Percentiles rank a stretch among this genome's conserved stretches.
These are phyloP conservation scores for Aspergillus brunneoviolaceus DNA, from an alignment of 2,329 filamentous ascomycete species.

Conservation along the genomic window DNA sequence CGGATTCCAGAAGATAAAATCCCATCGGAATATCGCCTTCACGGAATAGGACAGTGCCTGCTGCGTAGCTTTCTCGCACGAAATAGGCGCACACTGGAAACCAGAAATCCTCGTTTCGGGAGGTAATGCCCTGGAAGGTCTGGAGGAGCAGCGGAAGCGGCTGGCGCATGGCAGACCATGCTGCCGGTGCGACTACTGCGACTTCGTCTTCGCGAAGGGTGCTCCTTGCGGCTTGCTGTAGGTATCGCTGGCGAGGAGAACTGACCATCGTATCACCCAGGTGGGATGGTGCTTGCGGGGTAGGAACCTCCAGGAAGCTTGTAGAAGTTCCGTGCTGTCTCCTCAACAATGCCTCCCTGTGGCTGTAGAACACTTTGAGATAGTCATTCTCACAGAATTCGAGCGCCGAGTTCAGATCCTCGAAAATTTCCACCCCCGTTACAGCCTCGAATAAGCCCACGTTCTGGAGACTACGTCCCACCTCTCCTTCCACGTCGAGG, in stretches of 20 bases:
- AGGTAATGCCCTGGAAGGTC: slow-evolving; percentile 86
- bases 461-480: slow-evolving; percentile 76
- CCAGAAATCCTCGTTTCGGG: slow-evolving; percentile 94
- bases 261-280: slow-evolving; percentile 58
- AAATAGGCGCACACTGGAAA: slow-evolving; percentile 78
- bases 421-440: slow-evolving; percentile 75
- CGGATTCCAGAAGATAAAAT: slow-evolving; percentile 88
- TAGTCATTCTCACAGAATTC: slow-evolving; percentile 95
- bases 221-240: slow-evolving; percentile 74
- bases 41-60: slow-evolving; percentile 73
- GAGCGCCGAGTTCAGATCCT: slow-evolving; percentile 86
- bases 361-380: slow-evolving; percentile 74
- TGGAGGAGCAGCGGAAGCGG: slow-evolving; percentile 89
- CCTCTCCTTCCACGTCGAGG: slow-evolving; percentile 69
- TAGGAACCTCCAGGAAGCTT: slow-evolving; percentile 32
- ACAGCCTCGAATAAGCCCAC: slow-evolving; percentile 77
- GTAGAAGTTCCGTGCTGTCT: slow-evolving; percentile 16
- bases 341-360: slow-evolving; percentile 54
- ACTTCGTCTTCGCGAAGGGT: slow-evolving; percentile 66
- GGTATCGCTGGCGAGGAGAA: slow-evolving; percentile 76
- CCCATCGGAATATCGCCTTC: slow-evolving; percentile 74
- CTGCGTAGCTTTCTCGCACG: slow-evolving; percentile 62
- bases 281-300: slow-evolving; percentile 20
- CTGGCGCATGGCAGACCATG: slow-evolving; percentile 85
- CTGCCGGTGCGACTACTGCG: slow-evolving; percentile 54